Base-by-base conservation (phyloP, 257 asterid genomes). In the Nicotiana knightiana region DNA sequence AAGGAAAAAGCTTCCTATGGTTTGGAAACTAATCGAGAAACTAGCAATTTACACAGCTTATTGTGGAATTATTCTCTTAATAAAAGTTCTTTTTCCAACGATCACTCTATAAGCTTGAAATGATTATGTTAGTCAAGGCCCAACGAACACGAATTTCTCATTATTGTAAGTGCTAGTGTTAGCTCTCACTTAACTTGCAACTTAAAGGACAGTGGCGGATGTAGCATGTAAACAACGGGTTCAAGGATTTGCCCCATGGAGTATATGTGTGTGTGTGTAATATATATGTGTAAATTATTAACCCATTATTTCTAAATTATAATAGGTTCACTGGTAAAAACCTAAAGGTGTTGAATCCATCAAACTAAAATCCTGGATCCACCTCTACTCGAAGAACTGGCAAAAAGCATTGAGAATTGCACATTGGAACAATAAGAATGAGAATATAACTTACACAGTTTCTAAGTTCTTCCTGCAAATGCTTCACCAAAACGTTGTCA, bases 391-490 rank as follows among this genome's bases (percentile, higher is more conserved):
- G 15, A 67, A 66, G 35, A 81, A 17, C 78, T 48, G 67, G 11
- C 61, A 57, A 24, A 84, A 28, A 84, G 9, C 70, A 76, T 16
- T 77, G 13, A 64, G 68, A 46, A 73, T 28, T 71, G 63, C 79
- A 51, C 62, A 51, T 51, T 77, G 78, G 26, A 46, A 58, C 43
- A 32, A n/a, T 68, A 55, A 37, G 77, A 76, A 62, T 48, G 53
- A 35, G 81, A 77, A 83, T 32, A 82, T 59, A 81, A 88, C 99
- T 93, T 86, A 94, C 99, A 87, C 89, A 92, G 89, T 85, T 90
- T 88, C 93, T 90, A 85, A 96, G 87, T 88, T 96, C 99, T 81
- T 94, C 98, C 81, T 87, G 97, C 92, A 96, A 90, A 85, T 93
- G 97, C 85, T 94, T 93, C 88, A 96, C 94, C 93, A 94, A 81